Conservation (phyloP, 225 moss, liverwort and hornwort genomes). For the Thuidium tamariscinum region DNA sequence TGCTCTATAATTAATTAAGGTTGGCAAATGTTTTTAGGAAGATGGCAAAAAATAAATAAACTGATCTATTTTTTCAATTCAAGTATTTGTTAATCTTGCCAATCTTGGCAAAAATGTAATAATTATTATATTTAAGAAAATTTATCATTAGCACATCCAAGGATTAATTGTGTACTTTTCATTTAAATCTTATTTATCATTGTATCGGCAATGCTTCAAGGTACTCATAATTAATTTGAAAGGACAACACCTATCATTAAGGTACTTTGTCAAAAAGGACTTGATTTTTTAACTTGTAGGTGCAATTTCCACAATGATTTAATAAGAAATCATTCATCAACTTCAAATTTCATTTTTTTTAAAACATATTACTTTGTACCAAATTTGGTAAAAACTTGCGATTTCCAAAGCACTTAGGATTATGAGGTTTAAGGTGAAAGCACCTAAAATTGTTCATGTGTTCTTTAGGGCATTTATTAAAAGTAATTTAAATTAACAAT, state of each 20-base stretch:
- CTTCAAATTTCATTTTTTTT: background rate
- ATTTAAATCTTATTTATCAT: background rate
- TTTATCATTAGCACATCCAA: background rate
- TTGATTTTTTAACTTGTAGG: background rate
- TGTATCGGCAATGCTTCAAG: background rate
- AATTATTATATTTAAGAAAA: background rate
- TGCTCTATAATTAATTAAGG: background rate
- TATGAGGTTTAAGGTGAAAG: background rate
- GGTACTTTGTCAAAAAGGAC: background rate
- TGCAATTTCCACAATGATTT: fast-evolving
- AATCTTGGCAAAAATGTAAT: background rate
- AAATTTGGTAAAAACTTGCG: background rate
- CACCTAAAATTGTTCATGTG: fast-evolving
- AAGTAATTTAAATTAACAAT: background rate
- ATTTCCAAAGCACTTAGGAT: no score
- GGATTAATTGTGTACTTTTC: background rate
- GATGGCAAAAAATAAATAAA: background rate
- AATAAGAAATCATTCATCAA: background rate
- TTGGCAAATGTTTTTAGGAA: background rate
- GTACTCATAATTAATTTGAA: background rate
- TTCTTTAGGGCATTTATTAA: fast-evolving
- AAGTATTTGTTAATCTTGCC: no score
- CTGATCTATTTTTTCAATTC: no score
- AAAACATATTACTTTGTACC: background rate
- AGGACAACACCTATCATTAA: background rate